Percentiles rank a stretch among this genome's conserved stretches.
Conservation (phyloP, 345 rosid genomes). For the Camelina laxa region DNA sequence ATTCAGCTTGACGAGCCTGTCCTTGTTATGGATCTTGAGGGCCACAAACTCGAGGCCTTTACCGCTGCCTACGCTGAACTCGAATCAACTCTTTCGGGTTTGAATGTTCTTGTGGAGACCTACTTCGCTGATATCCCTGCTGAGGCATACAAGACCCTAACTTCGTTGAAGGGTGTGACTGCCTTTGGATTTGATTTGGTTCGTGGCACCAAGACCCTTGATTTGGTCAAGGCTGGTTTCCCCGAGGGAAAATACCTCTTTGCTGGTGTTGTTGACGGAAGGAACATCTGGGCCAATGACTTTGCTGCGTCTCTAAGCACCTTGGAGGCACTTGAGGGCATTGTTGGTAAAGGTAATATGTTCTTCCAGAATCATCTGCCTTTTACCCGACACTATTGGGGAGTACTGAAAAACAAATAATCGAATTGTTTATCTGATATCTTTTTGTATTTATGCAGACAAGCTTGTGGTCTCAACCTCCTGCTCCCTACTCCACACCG, state of each 20-base stretch:
- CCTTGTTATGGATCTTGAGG: slow-evolving; percentile 90
- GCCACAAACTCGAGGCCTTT: slow-evolving; percentile 82
- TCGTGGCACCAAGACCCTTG: slow-evolving; percentile 89
- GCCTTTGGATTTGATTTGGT: slow-evolving; percentile 88
- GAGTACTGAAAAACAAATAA: not conserved
- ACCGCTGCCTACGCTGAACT: slow-evolving; percentile 77
- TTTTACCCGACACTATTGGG: not conserved
- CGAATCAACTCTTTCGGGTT: slow-evolving; percentile 83
- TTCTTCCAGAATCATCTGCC: not conserved
- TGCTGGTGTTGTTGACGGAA: slow-evolving; percentile 98
- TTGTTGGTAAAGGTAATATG: slow-evolving; percentile 89
- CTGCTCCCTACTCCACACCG: slow-evolving; percentile 97
- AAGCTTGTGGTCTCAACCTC: slow-evolving; percentile 96
- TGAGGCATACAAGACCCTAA: slow-evolving; percentile 79
- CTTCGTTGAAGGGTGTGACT: slow-evolving; percentile 87
- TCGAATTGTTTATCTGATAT: slow-evolving; percentile 22
- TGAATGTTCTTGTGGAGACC: slow-evolving; percentile 85
- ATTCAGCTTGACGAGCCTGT: slow-evolving; percentile 97
- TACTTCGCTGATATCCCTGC: slow-evolving; percentile 95
- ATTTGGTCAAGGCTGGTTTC: slow-evolving; percentile 78
- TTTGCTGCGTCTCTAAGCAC: slow-evolving; percentile 77
- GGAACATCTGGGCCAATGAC: slow-evolving; percentile 99
- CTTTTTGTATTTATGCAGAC: slow-evolving; percentile 53
- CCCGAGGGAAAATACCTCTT: slow-evolving; percentile 86
- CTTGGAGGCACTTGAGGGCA: slow-evolving; percentile 63